Evolutionary conservation across 2,329 filamentous ascomycete species (phyloP).

Genomic region (Aureobasidium sp.): DNA sequence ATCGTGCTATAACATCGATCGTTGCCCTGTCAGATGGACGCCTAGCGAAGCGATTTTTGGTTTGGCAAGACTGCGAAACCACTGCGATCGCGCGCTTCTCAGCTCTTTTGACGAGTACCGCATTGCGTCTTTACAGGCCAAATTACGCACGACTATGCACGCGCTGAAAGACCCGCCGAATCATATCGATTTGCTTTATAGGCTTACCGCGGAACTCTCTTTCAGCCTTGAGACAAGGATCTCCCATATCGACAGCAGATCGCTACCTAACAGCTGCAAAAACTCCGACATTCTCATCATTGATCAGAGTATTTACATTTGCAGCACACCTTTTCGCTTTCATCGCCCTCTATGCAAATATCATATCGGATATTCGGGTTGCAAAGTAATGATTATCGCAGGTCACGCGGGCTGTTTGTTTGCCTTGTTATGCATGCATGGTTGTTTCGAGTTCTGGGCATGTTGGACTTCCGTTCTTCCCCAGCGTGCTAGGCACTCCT

Average conservation of each 20-base stretch:
- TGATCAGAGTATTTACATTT: background rate
- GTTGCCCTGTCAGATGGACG: background rate
- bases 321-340: background rate
- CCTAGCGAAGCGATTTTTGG: background rate
- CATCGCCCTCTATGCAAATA: background rate
- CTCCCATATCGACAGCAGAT: background rate
- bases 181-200: background rate
- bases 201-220: background rate
- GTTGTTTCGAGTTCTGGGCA: conserved; percentile 1
- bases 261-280: background rate
- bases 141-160: background rate
- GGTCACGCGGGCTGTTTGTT: background rate
- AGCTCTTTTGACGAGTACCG: background rate
- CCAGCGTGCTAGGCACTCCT: background rate
- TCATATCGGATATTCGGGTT: background rate
- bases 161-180: background rate
- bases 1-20: conserved; percentile 6
- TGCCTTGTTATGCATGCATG: conserved; percentile 12
- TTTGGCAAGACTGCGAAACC: background rate
- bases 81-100: background rate
- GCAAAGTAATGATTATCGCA: background rate
- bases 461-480: background rate
- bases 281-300: background rate
- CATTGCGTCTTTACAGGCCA: background rate
- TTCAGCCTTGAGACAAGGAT: background rate